Percentiles rank a stretch among this genome's conserved stretches.
Conservation (phyloP, 2,329 filamentous ascomycete species). For the Fonsecaea multimorphosa region DNA sequence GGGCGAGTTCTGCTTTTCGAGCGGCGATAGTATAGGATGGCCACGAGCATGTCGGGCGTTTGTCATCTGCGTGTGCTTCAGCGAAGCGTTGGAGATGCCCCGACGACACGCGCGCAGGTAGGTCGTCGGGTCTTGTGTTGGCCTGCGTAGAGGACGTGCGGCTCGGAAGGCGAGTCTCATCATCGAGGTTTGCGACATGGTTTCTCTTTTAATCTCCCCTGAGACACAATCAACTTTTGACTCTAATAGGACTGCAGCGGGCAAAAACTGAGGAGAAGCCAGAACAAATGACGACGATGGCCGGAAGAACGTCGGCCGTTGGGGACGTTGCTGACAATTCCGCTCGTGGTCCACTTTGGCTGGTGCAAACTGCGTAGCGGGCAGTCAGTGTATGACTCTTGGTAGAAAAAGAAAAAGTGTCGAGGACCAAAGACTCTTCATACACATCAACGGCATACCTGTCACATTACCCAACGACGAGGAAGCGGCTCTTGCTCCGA, state of each 20-base stretch:
- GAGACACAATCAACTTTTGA: not conserved
- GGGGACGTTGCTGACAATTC: conserved; percentile 27
- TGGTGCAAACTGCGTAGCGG: not conserved
- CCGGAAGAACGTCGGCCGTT: conserved; percentile 20
- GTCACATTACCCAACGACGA: too few relatives aligned
- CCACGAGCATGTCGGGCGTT: not conserved
- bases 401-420: too few relatives aligned
- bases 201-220: too few relatives aligned
- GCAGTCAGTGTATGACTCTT: too few relatives aligned
- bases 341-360: not conserved
- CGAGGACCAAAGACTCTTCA: too few relatives aligned
- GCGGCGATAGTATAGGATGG: not conserved
- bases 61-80: conserved; percentile 1
- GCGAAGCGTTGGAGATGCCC: conserved; percentile 17
- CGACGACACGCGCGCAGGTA: conserved; percentile 37
- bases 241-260: too few relatives aligned
- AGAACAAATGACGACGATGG: conserved; percentile 11
- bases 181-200: conserved; percentile 33
- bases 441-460: too few relatives aligned
- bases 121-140: conserved; percentile 30
- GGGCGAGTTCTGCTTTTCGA: not conserved
- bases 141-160: conserved; percentile 32
- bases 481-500: too few relatives aligned
- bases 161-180: conserved; percentile 43
- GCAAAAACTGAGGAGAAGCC: too few relatives aligned